A percentile compares a stretch with the other conserved stretches of the same genome.
These are phyloP conservation scores for Logfia minima DNA, from an alignment of 129 eudicot genomes.

Conservation along the genomic window DNA sequence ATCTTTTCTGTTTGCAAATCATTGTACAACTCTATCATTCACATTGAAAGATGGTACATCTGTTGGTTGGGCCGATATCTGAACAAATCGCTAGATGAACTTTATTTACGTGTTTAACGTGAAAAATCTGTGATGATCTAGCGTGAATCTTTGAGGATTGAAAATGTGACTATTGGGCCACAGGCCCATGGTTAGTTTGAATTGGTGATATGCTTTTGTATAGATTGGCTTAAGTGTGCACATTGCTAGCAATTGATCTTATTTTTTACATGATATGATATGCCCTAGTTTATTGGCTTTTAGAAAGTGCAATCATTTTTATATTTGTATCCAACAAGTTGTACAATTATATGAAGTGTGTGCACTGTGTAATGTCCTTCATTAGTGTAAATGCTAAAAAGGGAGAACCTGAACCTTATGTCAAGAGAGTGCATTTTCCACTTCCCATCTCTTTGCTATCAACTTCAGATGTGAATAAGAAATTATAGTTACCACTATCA, in stretches of 20 bases:
- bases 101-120: too few species aligned
- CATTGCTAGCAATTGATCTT: not conserved
- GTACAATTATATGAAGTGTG: not conserved
- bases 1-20: too few species aligned
- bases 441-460: not conserved
- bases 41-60: too few species aligned
- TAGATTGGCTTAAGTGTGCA: not conserved
- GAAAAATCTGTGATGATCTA: too few species aligned
- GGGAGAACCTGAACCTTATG: not conserved
- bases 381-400: not conserved
- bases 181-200: not conserved
- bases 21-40: too few species aligned
- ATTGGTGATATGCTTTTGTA: not conserved
- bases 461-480: not conserved
- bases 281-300: not conserved
- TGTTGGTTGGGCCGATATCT: too few species aligned
- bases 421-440: not conserved
- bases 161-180: too few species aligned
- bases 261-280: not conserved
- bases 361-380: constrained; percentile 1
- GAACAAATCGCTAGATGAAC: too few species aligned
- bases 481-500: not conserved
- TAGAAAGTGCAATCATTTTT: not conserved
- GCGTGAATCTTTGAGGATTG: too few species aligned
- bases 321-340: not conserved